Evolutionary conservation across 768 basidiomycete species (phyloP), one percentile per base, ranked within the genome.

Genomic region (Agaricus sinodeliciosus): DNA sequence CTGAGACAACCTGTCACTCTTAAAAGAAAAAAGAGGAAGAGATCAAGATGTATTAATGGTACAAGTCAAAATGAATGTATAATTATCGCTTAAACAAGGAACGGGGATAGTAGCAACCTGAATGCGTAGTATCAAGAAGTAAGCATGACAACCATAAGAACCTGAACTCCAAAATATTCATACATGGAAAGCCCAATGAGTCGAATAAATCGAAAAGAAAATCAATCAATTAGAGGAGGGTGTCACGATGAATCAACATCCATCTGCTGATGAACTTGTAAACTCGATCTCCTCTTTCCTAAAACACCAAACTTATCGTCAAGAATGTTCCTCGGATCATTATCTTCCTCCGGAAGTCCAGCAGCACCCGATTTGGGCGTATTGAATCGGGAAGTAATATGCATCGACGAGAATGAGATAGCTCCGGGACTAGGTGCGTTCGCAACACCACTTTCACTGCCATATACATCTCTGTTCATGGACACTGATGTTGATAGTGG

Each of bases 351-450:
- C 12, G 59, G 59, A 28, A 67, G 45, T 25, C 53, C 63, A 16
- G 56, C 55, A 13, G 55, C 46, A 4, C 51, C 43, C 16, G 59
- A 65, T 59, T 56, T 60, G 41, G 65, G 65, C 44, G 63, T 67
- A 46, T 59, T 58, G 48, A 58, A 63, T 48, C 59, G 46, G 52
- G 61, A 62, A 34, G 54, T 62, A 22, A 72, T 54, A 7, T 63
- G 65, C 67, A 71, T 69, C 27, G 60, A 42, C 0, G 63, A 65
- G 13, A 70, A 59, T 2, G 62, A 60, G 39, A 64, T 60, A 35
- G 60, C 53, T 16, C 59, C 59, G 16, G 65, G 65, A 52, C 66
- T 68, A 22, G 60, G 53, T 35, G 60, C 62, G 15, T 31, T 56
- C 12, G 57, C 56, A 6, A 55, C 51, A n/a, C 41, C 54, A 56